These are phyloP conservation scores for Graphilbum ipis-grandicollis DNA, from an alignment of 2,329 filamentous ascomycete genomes.

Conservation along the genomic window DNA sequence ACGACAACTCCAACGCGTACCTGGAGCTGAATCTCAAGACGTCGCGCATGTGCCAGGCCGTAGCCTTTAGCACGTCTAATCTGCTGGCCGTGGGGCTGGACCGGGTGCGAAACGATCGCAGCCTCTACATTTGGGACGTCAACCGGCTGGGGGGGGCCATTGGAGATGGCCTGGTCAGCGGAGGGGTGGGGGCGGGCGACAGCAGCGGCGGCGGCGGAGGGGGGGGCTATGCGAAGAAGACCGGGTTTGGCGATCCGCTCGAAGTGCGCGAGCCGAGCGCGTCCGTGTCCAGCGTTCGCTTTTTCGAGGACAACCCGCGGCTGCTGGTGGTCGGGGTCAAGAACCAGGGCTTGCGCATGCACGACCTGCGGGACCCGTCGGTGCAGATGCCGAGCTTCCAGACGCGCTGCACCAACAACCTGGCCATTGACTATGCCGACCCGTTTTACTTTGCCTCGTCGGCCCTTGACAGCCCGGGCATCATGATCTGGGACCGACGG, in stretches of 20 bases:
- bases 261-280: constrained; percentile 47
- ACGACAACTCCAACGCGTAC: constrained; percentile 49
- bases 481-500: constrained; percentile 66
- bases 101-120: constrained; percentile 64
- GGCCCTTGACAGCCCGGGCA: constrained; percentile 53
- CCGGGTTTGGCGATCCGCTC: constrained; percentile 37
- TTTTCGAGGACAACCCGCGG: constrained; percentile 62
- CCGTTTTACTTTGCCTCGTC: constrained; percentile 76
- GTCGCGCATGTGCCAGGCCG: constrained; percentile 62
- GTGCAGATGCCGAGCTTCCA: constrained; percentile 32
- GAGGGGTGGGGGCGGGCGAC: constrained; percentile 11
- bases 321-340: constrained; percentile 62
- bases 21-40: constrained; percentile 55
- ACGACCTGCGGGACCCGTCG: constrained; percentile 47
- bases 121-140: constrained; percentile 69
- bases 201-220: constrained; percentile 9
- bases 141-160: no score
- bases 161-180: no score
- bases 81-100: constrained; percentile 65
- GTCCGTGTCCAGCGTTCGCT: constrained; percentile 67
- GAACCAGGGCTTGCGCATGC: constrained; percentile 55
- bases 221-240: constrained; percentile 31
- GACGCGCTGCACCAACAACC: constrained; percentile 50
- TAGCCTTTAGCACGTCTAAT: constrained; percentile 58
- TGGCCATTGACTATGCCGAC: constrained; percentile 64